phyloP scores from a whole-genome alignment of 306 rosid genomes.

The Cucumis hystrix region DNA sequence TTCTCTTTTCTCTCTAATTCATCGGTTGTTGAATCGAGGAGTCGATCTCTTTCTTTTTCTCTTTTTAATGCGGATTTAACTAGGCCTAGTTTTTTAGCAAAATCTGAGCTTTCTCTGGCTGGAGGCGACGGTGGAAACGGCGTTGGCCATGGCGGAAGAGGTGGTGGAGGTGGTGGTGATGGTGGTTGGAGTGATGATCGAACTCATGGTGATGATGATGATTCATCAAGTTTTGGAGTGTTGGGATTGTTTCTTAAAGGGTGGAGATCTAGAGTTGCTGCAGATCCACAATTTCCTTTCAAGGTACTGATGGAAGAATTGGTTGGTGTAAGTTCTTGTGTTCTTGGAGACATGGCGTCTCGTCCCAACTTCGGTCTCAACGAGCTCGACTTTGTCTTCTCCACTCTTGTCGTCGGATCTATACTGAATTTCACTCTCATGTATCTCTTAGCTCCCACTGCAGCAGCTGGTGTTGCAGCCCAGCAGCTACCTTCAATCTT shows the following conservation, averaged over 20 bases:
- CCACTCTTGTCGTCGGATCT: constrained; percentile 89
- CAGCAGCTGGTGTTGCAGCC: constrained; percentile 30
- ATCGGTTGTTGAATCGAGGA: constrained; percentile 13
- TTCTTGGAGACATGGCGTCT: constrained; percentile 92
- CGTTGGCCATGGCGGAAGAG: constrained; percentile 15
- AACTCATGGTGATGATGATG: constrained; percentile 15
- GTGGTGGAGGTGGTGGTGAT: constrained; percentile 8
- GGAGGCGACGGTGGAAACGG: constrained; percentile 33
- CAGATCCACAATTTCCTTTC: constrained; percentile 97
- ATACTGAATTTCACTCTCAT: constrained; percentile 82
- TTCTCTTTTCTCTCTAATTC: constrained; percentile 25
- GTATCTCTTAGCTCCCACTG: constrained; percentile 81
- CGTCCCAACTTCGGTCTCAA: constrained; percentile 94
- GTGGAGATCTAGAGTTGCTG: constrained; percentile 91
- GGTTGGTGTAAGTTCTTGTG: constrained; percentile 79
- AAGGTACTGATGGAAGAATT: constrained; percentile 92
- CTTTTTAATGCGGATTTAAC: constrained; percentile 14
- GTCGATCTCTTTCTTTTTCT: constrained; percentile 20
- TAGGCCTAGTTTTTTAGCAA: constrained; percentile 10
- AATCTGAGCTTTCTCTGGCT: constrained; percentile 28
- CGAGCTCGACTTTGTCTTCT: constrained; percentile 93
- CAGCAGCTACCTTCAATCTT: constrained; percentile 40
- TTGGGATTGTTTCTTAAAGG: constrained; percentile 55
- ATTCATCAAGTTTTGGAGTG: constrained; percentile 30
- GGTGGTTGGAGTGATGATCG: constrained; percentile 19